Base-by-base conservation (phyloP, 768 basidiomycete genomes). In the Agaricus sinodeliciosus region DNA sequence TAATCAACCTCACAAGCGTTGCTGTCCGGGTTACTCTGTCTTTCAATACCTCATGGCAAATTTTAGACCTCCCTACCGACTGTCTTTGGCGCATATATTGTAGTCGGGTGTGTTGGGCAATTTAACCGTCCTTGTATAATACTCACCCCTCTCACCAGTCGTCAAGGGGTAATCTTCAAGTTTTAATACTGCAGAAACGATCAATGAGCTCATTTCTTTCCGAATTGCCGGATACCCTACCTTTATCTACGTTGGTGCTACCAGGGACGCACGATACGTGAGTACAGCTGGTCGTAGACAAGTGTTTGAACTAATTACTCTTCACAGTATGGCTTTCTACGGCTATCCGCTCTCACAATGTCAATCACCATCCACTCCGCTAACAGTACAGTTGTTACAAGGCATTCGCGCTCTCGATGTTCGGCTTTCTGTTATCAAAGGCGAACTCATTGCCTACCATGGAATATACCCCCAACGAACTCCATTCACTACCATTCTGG, bases 261-360 rank as follows among this genome's bases (percentile, higher is more conserved):
- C 91, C 92, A 50, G 93, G 82, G 28, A 87, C 84, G 0, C 85
- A 88, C 59, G 83, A 88, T 62, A 82, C 84, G 84, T 82, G 66
- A 53, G 79, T 73, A 22, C 47, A 18, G 28, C n/a, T n/a, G 27
- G 36, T 6, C 31, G 39, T 31, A 31, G 28, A 19, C 26, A 19
- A 15, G 9, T n/a, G 18, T 28, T 25, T 7, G 15, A 15, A 6
- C 42, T 31, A 31, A 31, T 31, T 22, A 12, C 13, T 18, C n/a
- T 41, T 18, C 54, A 62, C 27, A 87, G 85, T 4, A 84, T 92
- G 82, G 85, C 90, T 8, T 81, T 90, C 57, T 85, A 91, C 58
- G 87, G 88, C 12, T 90, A 86, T 83, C 88, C 87, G 0, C 69
- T 94, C 35, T 87, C 89, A 0, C 91, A 95, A 63, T 97, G 94